phyloP scores from a whole-genome alignment of 768 basidiomycete genomes.

The Hebeloma cylindrosporum region DNA sequence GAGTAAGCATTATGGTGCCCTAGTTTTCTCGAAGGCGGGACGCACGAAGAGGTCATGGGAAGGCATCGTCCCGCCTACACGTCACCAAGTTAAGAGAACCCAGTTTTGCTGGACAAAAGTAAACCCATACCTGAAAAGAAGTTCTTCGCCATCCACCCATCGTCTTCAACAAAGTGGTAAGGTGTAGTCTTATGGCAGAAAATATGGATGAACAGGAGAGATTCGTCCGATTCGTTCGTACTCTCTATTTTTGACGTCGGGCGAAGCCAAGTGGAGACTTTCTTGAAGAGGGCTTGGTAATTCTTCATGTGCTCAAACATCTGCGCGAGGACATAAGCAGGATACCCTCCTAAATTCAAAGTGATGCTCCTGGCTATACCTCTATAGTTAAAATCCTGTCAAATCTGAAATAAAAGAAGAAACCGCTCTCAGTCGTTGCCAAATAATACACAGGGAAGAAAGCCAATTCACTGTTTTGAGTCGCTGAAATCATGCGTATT shows the following conservation, averaged over 20 bases:
- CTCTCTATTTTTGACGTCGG: conserved; percentile 26
- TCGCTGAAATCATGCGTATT: conserved; percentile 59
- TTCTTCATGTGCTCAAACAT: conserved; percentile 83
- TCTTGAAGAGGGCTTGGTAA: conserved; percentile 58
- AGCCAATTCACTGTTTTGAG: conserved; percentile 38
- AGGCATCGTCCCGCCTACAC: conserved; percentile 67
- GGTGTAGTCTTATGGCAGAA: conserved; percentile 65
- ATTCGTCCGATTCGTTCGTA: conserved; percentile 31
- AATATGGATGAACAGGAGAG: conserved; percentile 67
- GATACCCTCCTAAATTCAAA: too few species aligned
- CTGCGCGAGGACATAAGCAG: conserved; percentile 25
- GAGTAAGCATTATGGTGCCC: not conserved
- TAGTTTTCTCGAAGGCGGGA: not conserved
- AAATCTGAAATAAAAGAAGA: conserved; percentile 45
- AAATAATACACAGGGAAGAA: not conserved
- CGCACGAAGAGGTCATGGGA: conserved; percentile 60
- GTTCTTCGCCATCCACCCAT: conserved; percentile 75
- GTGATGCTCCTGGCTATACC: too few species aligned
- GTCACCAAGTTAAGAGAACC: not conserved
- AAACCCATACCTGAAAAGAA: conserved; percentile 55
- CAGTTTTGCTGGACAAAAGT: not conserved
- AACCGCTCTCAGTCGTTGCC: too few species aligned
- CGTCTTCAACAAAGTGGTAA: conserved; percentile 67
- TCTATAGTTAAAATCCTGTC: conserved; percentile 72
- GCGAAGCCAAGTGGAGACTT: conserved; percentile 64